Evolutionary conservation across 768 basidiomycete genomes (phyloP), one percentile per base, ranked within the genome.

Genomic region (Amanita exitialis): DNA sequence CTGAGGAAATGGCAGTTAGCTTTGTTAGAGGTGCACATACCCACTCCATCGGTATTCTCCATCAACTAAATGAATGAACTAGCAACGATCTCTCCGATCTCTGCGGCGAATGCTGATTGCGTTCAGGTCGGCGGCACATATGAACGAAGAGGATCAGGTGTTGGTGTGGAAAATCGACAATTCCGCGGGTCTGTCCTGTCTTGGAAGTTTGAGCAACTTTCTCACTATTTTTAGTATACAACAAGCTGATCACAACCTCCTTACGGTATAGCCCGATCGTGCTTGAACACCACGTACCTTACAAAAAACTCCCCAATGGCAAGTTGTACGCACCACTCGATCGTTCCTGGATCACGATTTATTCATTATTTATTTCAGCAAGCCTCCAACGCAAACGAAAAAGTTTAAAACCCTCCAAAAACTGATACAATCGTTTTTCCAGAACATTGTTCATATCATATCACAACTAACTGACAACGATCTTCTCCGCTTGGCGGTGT

Each of bases 211-310:
- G 47, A 35, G 44, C 30, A 30, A n/a, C 9, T 18, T 38, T 20
- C 23, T 59, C 30, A 58, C 34, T 41, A 20, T 41, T 27, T 37
- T 15, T 48, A 95, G 93, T 97, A n/a, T 98, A 94, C 70, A 86
- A 85, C 71, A 96, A 97, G 69, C 76, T 98, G 18, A 73, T 99
- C 39, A 79, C 79, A 9, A 95, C 94, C 0, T 70, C 92, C 1
- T 72, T 99, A 23, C 82, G 80, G 60, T 99, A 90, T 66, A 94
- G 94, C 0, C 94, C 96, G 2, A 76, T 97, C 36, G 76, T 97
- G 6, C 75, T 99, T 15, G 75, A 79, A 44, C 83, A 94, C 60
- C 94, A 97, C 58, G 72, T 88, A 32, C 94, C 95, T 0, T 91
- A 82, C 70, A 95, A 92, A 69, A 82, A 78, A 1, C 74, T 84